Conservation (phyloP, 495 filamentous ascomycete genomes). For the Terfezia boudieri region DNA sequence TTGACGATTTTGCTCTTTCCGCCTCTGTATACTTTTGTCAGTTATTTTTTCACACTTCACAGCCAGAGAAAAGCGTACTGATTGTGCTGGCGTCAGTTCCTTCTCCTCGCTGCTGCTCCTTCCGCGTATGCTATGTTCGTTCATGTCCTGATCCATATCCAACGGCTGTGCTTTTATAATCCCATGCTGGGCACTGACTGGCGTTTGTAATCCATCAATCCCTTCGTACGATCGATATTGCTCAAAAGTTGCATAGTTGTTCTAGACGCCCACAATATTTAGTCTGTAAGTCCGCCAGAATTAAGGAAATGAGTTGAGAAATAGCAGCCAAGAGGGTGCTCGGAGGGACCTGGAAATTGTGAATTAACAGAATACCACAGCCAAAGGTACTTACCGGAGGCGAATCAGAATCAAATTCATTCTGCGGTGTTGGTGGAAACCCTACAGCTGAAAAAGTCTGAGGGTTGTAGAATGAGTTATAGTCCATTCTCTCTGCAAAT, state of each 20-base stretch:
- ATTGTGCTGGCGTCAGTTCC: conserved; percentile 18
- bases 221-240: background rate
- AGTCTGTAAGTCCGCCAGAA: too few relatives aligned
- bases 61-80: conserved; percentile 4
- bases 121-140: background rate
- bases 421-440: background rate
- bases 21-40: conserved; percentile 22
- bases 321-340: background rate
- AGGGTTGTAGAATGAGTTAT: background rate
- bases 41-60: conserved; percentile 2
- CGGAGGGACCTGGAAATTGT: background rate
- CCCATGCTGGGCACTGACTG: background rate
- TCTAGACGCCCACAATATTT: background rate
- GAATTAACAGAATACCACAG: too few relatives aligned
- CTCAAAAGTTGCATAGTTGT: background rate
- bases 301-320: too few relatives aligned
- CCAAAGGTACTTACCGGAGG: background rate
- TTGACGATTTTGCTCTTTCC: conserved; percentile 90
- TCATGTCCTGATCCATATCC: background rate
- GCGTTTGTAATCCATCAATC: background rate
- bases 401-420: background rate
- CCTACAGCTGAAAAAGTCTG: background rate
- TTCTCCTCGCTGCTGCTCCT: conserved; percentile 18
- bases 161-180: background rate
- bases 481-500: background rate